Evolutionary conservation across 2,329 filamentous ascomycete species (phyloP).

Genomic region (Whalleya microplaca): DNA sequence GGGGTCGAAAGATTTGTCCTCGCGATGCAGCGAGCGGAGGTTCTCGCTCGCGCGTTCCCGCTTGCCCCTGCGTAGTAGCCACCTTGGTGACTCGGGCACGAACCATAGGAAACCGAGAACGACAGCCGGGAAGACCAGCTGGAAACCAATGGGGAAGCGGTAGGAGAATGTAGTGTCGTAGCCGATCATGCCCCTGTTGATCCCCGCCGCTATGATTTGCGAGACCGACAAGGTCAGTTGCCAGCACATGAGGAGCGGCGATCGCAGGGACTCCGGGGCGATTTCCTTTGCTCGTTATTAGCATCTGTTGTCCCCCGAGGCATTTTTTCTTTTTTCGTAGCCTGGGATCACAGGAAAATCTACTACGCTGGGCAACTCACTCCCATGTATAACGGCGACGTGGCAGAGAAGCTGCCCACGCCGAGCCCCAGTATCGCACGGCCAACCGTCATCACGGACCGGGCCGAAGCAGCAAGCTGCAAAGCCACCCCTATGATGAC

Average conservation of each 20-base stretch:
- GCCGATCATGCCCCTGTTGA: constrained; percentile 32
- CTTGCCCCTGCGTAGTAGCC: constrained; percentile 46
- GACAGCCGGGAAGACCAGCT: constrained; percentile 18
- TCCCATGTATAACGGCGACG: constrained; percentile 43
- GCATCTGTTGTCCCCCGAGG: too few relatives aligned
- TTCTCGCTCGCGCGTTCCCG: constrained; percentile 44
- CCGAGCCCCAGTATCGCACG: constrained; percentile 35
- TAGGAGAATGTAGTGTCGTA: constrained; percentile 33
- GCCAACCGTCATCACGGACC: constrained; percentile 29
- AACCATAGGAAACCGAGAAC: constrained; percentile 17
- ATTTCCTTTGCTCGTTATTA: constrained; percentile 23
- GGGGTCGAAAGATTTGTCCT: constrained; percentile 43
- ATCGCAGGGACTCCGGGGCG: constrained; percentile 37
- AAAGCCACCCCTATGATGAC: constrained; percentile 33
- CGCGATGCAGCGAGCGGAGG: constrained; percentile 47
- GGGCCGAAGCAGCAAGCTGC: constrained; percentile 17
- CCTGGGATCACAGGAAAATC: too few relatives aligned
- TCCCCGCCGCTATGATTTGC: constrained; percentile 41
- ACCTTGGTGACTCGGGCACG: constrained; percentile 43
- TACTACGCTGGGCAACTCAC: too few relatives aligned
- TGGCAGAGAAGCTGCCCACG: constrained; percentile 44
- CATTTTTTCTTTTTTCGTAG: too few relatives aligned
- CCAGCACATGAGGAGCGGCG: constrained; percentile 44
- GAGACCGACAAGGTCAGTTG: constrained; percentile 43
- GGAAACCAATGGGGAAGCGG: constrained; percentile 37